Base-by-base conservation (phyloP, 202 grass and related monocot species). In the Cymbopogon flexuosus region DNA sequence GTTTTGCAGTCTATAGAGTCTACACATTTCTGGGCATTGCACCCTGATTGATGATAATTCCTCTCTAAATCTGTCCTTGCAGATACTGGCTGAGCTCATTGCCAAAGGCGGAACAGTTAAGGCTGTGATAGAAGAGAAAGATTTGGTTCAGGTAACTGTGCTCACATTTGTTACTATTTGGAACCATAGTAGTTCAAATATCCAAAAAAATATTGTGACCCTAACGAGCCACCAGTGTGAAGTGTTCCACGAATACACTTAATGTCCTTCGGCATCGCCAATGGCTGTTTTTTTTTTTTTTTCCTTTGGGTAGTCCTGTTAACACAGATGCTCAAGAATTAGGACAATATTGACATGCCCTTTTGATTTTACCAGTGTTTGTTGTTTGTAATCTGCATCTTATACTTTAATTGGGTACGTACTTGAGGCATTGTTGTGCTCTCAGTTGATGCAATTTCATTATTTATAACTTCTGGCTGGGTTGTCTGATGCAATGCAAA, bases 131-230 rank as follows among this genome's bases (percentile, higher is more conserved):
- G 72, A 93, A 81, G 92, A 98, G 77, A 93, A 91, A 70, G 96
- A 95, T 93, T 84, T 98, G 41, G 88, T 98, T 89, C 96, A 98
- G 95, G 90, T 92, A 89, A 80, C 67, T 71, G 35, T 46, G 18
- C 19, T 73, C 37, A 54, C 58, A 57, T 52, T 61, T 41, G 6
- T 83, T 83, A 79, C 27, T 68, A 64, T 75, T 46, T 71, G 24
- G 46, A 79, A 45, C 4, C 2, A 35, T 24, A 11, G 16, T 62
- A 45, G 41, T 52, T 71, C 6, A 46, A 83, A 30, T 22, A 33
- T 77, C 30, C n/a, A 13, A 13, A 62, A 62, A 52, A 2, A 36
- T 49, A 37, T 39, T 81, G 22, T 42, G 23, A 61, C 4, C 35
- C 33, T 31, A 27, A 27, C 27, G 27, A 35, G 31, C 43, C 22